Conservation (phyloP, 1,139 yeast species). For the Meyerozyma athensensis region DNA sequence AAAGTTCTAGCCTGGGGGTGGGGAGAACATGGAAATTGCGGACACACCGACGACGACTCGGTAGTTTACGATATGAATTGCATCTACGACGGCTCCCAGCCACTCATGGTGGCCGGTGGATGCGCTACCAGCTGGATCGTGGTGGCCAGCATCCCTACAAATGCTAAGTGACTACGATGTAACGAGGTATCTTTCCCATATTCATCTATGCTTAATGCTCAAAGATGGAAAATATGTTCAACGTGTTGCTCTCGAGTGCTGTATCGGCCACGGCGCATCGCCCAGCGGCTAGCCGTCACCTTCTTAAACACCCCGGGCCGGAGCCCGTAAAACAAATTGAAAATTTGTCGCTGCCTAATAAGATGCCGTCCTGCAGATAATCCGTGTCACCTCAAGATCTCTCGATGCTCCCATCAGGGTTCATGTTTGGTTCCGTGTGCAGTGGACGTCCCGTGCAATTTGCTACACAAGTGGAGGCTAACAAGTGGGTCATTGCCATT, state of each 20-base stretch:
- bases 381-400: too few relatives aligned
- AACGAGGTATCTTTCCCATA: slow-evolving; percentile 77
- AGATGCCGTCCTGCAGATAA: neutral
- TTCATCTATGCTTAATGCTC: slow-evolving; percentile 58
- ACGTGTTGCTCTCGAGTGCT: slow-evolving; percentile 62
- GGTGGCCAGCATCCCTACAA: slow-evolving; percentile 8
- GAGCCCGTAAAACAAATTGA: slow-evolving; percentile 3
- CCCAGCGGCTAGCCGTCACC: slow-evolving; percentile 3
- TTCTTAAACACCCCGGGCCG: slow-evolving; percentile 3
- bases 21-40: slow-evolving; percentile 99
- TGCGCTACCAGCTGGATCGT: slow-evolving; percentile 44
- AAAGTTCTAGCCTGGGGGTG: slow-evolving; percentile 83
- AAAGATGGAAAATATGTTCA: slow-evolving; percentile 79
- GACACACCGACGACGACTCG: slow-evolving; percentile 31
- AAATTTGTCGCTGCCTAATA: neutral
- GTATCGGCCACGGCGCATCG: slow-evolving; percentile 44
- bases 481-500: slow-evolving; percentile 57
- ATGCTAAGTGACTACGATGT: slow-evolving; percentile 37
- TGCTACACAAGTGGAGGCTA: slow-evolving; percentile 59
- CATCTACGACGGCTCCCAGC: slow-evolving; percentile 23
- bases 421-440: slow-evolving; percentile 54
- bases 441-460: slow-evolving; percentile 53
- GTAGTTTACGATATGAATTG: slow-evolving; percentile 35
- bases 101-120: slow-evolving; percentile 36
- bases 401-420: too few relatives aligned